phyloP scores from a whole-genome alignment of 768 basidiomycete species.

The Flagelloscypha sp. region DNA sequence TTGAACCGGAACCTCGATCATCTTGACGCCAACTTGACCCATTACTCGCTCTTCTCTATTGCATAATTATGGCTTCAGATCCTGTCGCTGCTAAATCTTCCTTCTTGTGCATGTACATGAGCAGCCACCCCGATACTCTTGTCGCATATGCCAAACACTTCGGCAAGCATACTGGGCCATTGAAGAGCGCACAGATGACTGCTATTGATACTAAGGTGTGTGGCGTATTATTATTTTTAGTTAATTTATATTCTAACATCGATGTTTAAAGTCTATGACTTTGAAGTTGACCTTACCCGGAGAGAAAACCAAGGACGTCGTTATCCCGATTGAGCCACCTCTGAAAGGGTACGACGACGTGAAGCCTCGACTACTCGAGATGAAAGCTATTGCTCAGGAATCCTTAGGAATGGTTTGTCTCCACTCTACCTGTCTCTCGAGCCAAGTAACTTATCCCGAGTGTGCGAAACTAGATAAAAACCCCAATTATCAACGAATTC shows the following conservation, averaged over 20 bases:
- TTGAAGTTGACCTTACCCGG: constrained; percentile 52
- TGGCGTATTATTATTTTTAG: constrained; percentile 1
- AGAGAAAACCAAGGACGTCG: constrained; percentile 38
- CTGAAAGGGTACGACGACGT: constrained; percentile 72
- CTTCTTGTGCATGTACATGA: constrained; percentile 83
- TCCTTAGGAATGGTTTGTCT: constrained; percentile 65
- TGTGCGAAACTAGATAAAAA: constrained; percentile 37
- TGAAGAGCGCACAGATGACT: constrained; percentile 62
- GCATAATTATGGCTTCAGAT: no score
- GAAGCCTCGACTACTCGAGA: constrained; percentile 67
- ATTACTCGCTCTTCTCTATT: no score
- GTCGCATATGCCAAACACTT: constrained; percentile 78
- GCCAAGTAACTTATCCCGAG: neutral
- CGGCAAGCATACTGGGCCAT: constrained; percentile 49
- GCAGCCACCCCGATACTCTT: constrained; percentile 72
- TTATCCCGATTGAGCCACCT: constrained; percentile 61
- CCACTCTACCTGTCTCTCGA: neutral
- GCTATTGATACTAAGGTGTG: constrained; percentile 58
- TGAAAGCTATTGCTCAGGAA: constrained; percentile 78
- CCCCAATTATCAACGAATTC: constrained; percentile 56
- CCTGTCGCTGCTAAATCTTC: constrained; percentile 67
- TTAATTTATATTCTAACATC: neutral
- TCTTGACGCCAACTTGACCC: no score
- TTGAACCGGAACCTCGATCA: no score
- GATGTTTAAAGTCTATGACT: constrained; percentile 50